Evolutionary conservation across 2,329 filamentous ascomycete species (phyloP).

Genomic region (Aureobasidium pullulans): DNA sequence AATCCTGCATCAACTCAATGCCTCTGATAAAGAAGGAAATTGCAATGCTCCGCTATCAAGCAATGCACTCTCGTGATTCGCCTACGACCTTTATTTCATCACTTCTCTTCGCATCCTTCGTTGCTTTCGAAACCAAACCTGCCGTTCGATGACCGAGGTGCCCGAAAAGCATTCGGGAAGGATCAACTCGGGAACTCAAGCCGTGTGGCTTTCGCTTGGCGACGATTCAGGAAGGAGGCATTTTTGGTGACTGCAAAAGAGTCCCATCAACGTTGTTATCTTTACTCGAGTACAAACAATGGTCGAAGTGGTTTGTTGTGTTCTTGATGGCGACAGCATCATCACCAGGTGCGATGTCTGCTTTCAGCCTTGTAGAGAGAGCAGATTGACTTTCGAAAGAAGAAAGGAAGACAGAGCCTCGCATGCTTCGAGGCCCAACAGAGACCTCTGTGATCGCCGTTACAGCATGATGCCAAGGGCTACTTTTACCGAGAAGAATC

Average conservation of each 20-base stretch:
- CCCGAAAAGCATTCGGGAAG: conserved; percentile 3
- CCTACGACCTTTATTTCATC: no score
- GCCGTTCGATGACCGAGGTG: no score
- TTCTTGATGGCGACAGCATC: not conserved
- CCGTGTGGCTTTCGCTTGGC: conserved; percentile 1
- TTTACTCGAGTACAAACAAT: no score
- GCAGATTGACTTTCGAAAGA: not conserved
- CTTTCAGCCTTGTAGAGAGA: not conserved
- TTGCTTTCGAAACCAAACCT: no score
- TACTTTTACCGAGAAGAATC: not conserved
- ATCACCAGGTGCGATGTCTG: not conserved
- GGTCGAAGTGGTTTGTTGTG: no score
- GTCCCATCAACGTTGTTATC: no score
- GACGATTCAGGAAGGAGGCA: not conserved
- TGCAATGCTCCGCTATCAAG: no score
- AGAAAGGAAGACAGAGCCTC: not conserved
- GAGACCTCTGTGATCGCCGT: not conserved
- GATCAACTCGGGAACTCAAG: not conserved
- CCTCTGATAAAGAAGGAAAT: no score
- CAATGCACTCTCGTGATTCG: no score
- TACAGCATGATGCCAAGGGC: not conserved
- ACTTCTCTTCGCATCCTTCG: no score
- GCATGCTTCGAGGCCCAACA: not conserved
- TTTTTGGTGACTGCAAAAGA: not conserved
- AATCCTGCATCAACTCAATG: no score